Evolutionary conservation across 2,329 filamentous ascomycete genomes (phyloP).

Genomic region (Camillea tinctor): DNA sequence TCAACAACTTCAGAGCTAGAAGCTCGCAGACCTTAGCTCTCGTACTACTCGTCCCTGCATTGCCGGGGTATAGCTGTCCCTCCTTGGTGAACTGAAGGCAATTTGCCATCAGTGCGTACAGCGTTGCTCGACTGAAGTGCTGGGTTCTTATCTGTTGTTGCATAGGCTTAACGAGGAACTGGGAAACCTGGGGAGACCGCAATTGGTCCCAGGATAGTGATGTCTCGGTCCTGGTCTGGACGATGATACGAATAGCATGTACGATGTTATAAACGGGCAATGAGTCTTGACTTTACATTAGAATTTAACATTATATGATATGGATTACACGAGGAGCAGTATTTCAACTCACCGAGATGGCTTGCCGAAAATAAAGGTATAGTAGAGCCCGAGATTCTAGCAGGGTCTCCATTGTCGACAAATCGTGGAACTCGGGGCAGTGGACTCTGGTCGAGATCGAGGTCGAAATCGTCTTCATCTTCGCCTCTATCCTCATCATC

Average conservation of each 20-base stretch:
- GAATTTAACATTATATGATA: neutral
- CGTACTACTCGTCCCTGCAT: slow-evolving; percentile 79
- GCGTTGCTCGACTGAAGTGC: slow-evolving; percentile 80
- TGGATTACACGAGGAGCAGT: neutral
- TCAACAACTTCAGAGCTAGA: slow-evolving; percentile 82
- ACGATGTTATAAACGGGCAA: slow-evolving; percentile 89
- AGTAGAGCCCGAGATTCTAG: slow-evolving; percentile 31
- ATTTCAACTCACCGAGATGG: slow-evolving; percentile 62
- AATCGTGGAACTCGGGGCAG: slow-evolving; percentile 29
- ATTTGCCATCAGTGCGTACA: slow-evolving; percentile 91
- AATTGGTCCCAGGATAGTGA: slow-evolving; percentile 93
- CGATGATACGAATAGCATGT: slow-evolving; percentile 82
- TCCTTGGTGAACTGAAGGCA: slow-evolving; percentile 93
- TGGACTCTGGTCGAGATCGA: slow-evolving; percentile 28
- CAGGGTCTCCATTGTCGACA: slow-evolving; percentile 39
- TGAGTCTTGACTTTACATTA: slow-evolving; percentile 55
- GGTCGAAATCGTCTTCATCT: slow-evolving; percentile 26
- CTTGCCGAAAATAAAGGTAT: slow-evolving; percentile 79
- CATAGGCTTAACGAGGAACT: slow-evolving; percentile 94
- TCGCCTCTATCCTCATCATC: slow-evolving; percentile 25
- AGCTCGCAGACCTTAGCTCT: slow-evolving; percentile 88
- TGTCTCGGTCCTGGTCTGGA: slow-evolving; percentile 84
- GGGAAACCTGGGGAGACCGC: slow-evolving; percentile 91
- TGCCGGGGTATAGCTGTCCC: slow-evolving; percentile 75
- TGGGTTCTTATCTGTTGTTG: slow-evolving; percentile 81